Percentiles rank a stretch among this genome's conserved stretches.
phyloP scores from a whole-genome alignment of 768 basidiomycete species.

The Rhizopogon salebrosus region DNA sequence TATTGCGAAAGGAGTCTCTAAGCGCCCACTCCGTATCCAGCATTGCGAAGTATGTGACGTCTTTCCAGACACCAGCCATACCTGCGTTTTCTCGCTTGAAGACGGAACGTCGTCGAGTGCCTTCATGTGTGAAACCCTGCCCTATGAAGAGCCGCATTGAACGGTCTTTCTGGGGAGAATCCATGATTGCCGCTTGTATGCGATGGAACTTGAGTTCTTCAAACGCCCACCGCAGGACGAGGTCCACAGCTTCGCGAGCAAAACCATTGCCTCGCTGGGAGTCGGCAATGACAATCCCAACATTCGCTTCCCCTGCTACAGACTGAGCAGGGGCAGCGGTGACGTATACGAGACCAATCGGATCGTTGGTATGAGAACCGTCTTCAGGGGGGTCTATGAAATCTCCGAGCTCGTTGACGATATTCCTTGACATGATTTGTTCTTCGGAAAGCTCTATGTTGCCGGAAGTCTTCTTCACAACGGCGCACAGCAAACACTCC shows the following conservation, averaged over 20 bases:
- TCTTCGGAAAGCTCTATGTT: neutral
- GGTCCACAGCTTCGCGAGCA: constrained; percentile 40
- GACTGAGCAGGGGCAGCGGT: constrained; percentile 12
- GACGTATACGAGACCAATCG: constrained; percentile 25
- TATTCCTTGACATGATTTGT: too few relatives aligned
- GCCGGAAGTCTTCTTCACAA: constrained; percentile 2
- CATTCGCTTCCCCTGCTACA: constrained; percentile 39
- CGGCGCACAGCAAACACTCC: constrained; percentile 26
- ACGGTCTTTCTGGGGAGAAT: constrained; percentile 37
- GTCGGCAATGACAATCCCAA: constrained; percentile 48
- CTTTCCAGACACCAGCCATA: constrained; percentile 45
- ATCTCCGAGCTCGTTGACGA: too few relatives aligned
- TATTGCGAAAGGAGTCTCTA: constrained; percentile 11
- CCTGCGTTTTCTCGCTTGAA: constrained; percentile 35
- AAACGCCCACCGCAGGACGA: constrained; percentile 42
- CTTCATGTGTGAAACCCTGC: constrained; percentile 56
- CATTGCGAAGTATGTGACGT: constrained; percentile 55
- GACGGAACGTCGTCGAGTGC: constrained; percentile 51
- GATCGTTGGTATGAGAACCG: neutral
- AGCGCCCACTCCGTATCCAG: constrained; percentile 58
- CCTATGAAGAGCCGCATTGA: constrained; percentile 45
- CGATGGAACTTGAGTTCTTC: constrained; percentile 30
- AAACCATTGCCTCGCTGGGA: constrained; percentile 35
- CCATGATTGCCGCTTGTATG: constrained; percentile 37
- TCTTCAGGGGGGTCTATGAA: neutral